Percentiles rank a stretch among this genome's conserved stretches.
These are phyloP conservation scores for Mrakia hoshinonis DNA, from an alignment of 768 basidiomycete genomes.

Conservation along the genomic window DNA sequence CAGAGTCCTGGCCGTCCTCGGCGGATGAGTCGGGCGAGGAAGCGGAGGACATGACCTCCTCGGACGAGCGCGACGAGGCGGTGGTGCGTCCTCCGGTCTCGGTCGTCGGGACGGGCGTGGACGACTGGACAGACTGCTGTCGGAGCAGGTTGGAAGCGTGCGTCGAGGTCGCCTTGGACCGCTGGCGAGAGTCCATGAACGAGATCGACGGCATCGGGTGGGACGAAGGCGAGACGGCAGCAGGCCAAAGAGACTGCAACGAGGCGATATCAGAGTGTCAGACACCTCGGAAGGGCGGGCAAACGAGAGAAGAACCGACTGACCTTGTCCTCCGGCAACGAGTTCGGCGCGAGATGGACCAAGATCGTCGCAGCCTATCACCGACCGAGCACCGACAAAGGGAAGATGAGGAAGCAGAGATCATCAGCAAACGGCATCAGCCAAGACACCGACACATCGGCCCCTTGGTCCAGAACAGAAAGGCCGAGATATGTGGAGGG, in stretches of 20 bases:
- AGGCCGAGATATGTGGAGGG: no score
- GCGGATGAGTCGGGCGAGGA: conserved; percentile 10
- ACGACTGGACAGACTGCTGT: conserved; percentile 29
- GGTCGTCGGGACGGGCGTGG: conserved; percentile 8
- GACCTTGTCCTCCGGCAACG: conserved; percentile 85
- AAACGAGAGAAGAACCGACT: conserved; percentile 30
- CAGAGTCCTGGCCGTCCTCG: neutral
- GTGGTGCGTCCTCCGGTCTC: conserved; percentile 28
- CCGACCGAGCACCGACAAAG: conserved; percentile 18
- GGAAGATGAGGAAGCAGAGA: neutral
- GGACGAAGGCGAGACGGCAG: conserved; percentile 35
- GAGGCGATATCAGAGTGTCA: neutral
- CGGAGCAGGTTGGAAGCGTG: conserved; percentile 27
- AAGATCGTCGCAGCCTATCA: conserved; percentile 84
- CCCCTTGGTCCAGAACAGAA: no score
- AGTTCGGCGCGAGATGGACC: conserved; percentile 66
- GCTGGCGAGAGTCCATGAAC: conserved; percentile 27
- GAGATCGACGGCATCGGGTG: conserved; percentile 34
- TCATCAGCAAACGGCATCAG: neutral
- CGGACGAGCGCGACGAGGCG: conserved; percentile 26
- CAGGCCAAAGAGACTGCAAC: conserved; percentile 32
- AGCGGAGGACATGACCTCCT: conserved; percentile 25
- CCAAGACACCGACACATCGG: neutral
- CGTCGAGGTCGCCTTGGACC: conserved; percentile 20
- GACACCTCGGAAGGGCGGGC: conserved; percentile 19